Evolutionary conservation across 805 yeast genomes (phyloP).

Genomic region (Monosporozyma servazzii): DNA sequence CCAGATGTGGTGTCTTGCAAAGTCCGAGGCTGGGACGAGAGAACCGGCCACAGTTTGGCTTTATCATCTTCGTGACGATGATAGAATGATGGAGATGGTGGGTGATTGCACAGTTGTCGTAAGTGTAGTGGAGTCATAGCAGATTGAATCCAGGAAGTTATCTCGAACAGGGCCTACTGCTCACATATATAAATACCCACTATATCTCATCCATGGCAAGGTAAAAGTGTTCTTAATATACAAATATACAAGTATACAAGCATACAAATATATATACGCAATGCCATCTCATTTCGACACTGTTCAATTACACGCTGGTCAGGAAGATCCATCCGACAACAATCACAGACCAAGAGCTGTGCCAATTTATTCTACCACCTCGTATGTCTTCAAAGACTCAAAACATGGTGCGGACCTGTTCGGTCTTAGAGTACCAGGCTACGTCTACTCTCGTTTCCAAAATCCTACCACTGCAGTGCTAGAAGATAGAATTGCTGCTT

Average conservation of each 20-base stretch:
- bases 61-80: too few relatives aligned
- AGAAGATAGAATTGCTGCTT: constrained; percentile 84
- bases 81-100: too few relatives aligned
- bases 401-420: constrained; percentile 88
- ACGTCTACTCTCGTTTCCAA: constrained; percentile 79
- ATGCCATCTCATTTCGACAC: constrained; percentile 75
- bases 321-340: constrained; percentile 51
- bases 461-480: constrained; percentile 91
- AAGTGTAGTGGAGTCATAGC: too few relatives aligned
- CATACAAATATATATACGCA: constrained; percentile 6
- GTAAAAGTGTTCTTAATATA: too few relatives aligned
- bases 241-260: too few relatives aligned
- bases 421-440: constrained; percentile 76
- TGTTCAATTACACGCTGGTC: constrained; percentile 92
- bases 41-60: too few relatives aligned
- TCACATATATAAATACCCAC: not conserved
- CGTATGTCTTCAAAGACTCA: constrained; percentile 80
- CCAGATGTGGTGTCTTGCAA: too few relatives aligned
- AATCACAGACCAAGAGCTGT: constrained; percentile 75
- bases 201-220: not conserved
- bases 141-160: too few relatives aligned
- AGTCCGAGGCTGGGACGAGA: too few relatives aligned
- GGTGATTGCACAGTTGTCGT: too few relatives aligned
- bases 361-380: constrained; percentile 87
- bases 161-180: too few relatives aligned